Conservation (phyloP, 2,329 filamentous ascomycete species). For the Harringtonia lauricola region DNA sequence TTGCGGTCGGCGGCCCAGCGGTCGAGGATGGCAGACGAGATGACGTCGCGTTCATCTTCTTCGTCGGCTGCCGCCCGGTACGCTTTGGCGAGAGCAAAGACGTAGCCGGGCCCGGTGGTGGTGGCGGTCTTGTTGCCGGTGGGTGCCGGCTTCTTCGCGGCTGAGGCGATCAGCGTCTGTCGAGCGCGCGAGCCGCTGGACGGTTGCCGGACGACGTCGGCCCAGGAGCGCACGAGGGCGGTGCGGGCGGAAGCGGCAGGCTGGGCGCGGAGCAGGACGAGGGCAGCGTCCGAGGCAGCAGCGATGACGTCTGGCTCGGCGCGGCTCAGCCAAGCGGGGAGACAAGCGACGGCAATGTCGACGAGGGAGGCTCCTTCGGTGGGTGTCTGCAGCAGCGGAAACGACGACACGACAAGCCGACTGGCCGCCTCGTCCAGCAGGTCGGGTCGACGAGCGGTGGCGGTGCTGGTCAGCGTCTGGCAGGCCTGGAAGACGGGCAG, state of each 20-base stretch:
- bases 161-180: background rate
- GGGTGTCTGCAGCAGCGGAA: slow-evolving; percentile 34
- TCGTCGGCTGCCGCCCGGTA: slow-evolving; percentile 20
- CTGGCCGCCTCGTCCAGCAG: slow-evolving; percentile 52
- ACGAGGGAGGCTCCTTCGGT: background rate
- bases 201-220: slow-evolving; percentile 25
- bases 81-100: slow-evolving; percentile 40
- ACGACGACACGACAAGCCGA: slow-evolving; percentile 42
- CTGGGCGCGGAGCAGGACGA: slow-evolving; percentile 33
- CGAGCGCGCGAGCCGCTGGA: slow-evolving; percentile 7
- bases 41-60: slow-evolving; percentile 18
- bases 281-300: slow-evolving; percentile 37
- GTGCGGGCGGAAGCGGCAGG: slow-evolving; percentile 13
- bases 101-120: slow-evolving; percentile 36
- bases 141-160: background rate
- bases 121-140: slow-evolving; percentile 15
- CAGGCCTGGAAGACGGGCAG: slow-evolving; percentile 28
- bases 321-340: slow-evolving; percentile 31
- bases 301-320: slow-evolving; percentile 39
- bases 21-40: slow-evolving; percentile 33
- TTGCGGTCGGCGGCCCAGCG: slow-evolving; percentile 41
- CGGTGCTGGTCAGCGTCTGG: slow-evolving; percentile 28
- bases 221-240: slow-evolving; percentile 31
- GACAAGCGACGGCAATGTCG: background rate
- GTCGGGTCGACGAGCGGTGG: slow-evolving; percentile 47